Evolutionary conservation across 305 asterid species (phyloP).

Genomic region (Solanum aculeatissimum): DNA sequence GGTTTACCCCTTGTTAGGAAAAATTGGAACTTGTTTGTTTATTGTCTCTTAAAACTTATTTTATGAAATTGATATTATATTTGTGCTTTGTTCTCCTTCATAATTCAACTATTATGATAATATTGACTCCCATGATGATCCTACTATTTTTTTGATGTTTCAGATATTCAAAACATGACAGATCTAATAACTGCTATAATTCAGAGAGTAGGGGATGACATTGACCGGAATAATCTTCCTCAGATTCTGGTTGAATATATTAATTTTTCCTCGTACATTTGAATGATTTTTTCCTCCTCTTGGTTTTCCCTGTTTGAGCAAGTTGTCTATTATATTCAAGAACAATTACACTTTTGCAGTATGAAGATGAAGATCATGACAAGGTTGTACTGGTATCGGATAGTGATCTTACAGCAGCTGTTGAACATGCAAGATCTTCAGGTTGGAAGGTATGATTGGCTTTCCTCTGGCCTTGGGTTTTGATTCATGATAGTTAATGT

Average conservation of each 20-base stretch:
- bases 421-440: slow-evolving; percentile 74
- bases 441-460: slow-evolving; percentile 80
- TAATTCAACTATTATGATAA: background rate
- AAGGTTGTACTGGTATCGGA: slow-evolving; percentile 83
- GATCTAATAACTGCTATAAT: slow-evolving; percentile 73
- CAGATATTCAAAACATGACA: slow-evolving; percentile 61
- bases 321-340: background rate
- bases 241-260: slow-evolving; percentile 63
- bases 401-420: slow-evolving; percentile 84
- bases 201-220: slow-evolving; percentile 86
- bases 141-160: slow-evolving; percentile 3
- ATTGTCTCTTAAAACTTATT: background rate
- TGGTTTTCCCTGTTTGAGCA: background rate
- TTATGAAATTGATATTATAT: background rate
- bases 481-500: background rate
- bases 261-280: background rate
- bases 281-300: background rate
- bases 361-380: slow-evolving; percentile 93
- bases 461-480: background rate
- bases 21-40: background rate
- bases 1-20: background rate
- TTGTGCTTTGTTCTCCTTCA: background rate
- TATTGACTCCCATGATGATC: background rate
- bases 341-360: slow-evolving; percentile 25
- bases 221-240: slow-evolving; percentile 79